phyloP scores from a whole-genome alignment of 495 filamentous ascomycete genomes.

The Penicillium robsamsonii region DNA sequence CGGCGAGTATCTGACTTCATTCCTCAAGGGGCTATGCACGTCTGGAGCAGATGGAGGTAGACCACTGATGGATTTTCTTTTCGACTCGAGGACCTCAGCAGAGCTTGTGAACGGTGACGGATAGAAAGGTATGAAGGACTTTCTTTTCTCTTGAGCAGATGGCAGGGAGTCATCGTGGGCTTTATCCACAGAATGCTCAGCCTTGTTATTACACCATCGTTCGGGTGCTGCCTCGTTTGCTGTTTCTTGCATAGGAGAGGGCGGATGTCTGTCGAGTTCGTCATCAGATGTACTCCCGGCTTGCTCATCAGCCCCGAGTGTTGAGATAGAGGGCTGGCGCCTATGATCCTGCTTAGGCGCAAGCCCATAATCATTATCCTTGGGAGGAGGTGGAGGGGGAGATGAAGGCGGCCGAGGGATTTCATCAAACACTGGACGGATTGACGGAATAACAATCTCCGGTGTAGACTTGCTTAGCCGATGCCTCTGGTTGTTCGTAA shows the following conservation, averaged over 20 bases:
- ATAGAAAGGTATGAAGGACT: constrained; percentile 2
- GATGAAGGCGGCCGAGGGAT: constrained; percentile 6
- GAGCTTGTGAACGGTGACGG: constrained; percentile 11
- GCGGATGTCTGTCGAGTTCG: constrained; percentile 2
- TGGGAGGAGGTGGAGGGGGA: constrained; percentile 7
- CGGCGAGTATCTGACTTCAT: constrained; percentile 30
- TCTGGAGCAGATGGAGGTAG: constrained; percentile 20
- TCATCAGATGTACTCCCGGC: background rate
- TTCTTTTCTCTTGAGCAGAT: constrained; percentile 1
- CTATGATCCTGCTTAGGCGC: background rate
- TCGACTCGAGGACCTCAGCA: constrained; percentile 23
- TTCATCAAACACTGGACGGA: constrained; percentile 20
- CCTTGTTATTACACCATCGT: background rate
- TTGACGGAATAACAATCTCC: constrained; percentile 11
- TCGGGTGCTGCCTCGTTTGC: background rate
- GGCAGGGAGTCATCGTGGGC: constrained; percentile 1
- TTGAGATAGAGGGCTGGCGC: constrained; percentile 25
- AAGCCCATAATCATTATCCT: background rate
- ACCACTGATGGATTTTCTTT: constrained; percentile 25
- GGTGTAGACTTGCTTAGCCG: constrained; percentile 3
- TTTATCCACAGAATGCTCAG: constrained; percentile 1
- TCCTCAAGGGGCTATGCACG: constrained; percentile 28
- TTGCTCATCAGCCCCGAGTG: constrained; percentile 19
- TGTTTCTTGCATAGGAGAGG: constrained; percentile 3
- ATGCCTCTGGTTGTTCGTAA: background rate